Evolutionary conservation across 345 rosid genomes (phyloP).

Genomic region (Dovyalis caffra): DNA sequence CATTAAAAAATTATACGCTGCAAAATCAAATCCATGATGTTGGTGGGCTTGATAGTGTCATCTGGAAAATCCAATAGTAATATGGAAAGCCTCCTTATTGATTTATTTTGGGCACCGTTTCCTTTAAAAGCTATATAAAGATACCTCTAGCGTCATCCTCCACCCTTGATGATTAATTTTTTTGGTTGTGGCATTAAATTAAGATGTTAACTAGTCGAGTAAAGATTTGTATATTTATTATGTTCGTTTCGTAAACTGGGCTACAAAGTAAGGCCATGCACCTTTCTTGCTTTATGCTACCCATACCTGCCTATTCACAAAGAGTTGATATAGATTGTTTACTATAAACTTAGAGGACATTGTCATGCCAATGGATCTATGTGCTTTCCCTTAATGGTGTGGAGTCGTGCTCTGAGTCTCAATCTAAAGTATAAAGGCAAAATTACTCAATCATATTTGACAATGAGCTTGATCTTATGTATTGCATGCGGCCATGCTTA

Average conservation of each 20-base stretch:
- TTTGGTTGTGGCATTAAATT: too few relatives aligned
- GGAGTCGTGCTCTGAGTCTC: neutral
- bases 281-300: neutral
- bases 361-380: neutral
- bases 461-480: neutral
- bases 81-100: too few relatives aligned
- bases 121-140: too few relatives aligned
- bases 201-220: neutral
- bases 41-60: too few relatives aligned
- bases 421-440: neutral
- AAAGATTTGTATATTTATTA: neutral
- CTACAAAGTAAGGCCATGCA: neutral
- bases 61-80: too few relatives aligned
- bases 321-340: neutral
- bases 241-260: neutral
- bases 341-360: neutral
- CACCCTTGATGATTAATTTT: too few relatives aligned
- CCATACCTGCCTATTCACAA: neutral
- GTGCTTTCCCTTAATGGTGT: neutral
- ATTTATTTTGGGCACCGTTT: too few relatives aligned
- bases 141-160: too few relatives aligned
- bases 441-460: neutral
- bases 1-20: too few relatives aligned
- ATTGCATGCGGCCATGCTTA: too few relatives aligned
- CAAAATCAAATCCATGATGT: too few relatives aligned